phyloP scores from a whole-genome alignment of 441 rosid species.

The Euphorbia celastroides region DNA sequence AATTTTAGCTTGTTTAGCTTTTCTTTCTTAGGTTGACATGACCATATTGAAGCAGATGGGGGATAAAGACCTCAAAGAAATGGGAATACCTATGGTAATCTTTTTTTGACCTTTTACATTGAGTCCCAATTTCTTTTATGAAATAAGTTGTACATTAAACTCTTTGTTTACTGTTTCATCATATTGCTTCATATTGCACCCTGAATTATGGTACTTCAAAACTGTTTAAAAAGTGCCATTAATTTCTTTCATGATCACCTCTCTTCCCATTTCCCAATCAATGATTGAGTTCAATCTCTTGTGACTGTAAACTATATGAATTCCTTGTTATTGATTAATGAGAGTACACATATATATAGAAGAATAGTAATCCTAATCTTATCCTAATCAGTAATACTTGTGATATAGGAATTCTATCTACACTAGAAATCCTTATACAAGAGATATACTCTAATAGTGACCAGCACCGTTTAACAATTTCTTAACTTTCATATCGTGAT shows the following conservation, averaged over 20 bases:
- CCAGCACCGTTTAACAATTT: too few relatives aligned
- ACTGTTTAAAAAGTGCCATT: background rate
- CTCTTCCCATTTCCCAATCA: background rate
- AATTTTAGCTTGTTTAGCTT: background rate
- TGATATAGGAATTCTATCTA: too few relatives aligned
- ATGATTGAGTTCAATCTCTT: background rate
- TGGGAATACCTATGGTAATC: conserved; percentile 68
- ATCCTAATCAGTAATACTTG: too few relatives aligned
- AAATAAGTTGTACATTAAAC: background rate
- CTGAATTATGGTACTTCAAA: background rate
- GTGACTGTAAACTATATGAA: too few relatives aligned
- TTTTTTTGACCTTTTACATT: background rate
- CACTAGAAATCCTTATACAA: too few relatives aligned
- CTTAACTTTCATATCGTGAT: too few relatives aligned
- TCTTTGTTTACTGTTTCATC: background rate
- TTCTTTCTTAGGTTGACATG: conserved; percentile 49
- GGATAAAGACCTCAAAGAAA: conserved; percentile 48
- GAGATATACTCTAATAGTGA: too few relatives aligned
- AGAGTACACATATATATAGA: too few relatives aligned
- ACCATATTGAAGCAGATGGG: conserved; percentile 51
- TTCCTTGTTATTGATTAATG: too few relatives aligned
- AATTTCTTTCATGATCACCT: background rate
- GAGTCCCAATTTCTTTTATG: background rate
- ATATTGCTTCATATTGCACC: background rate
- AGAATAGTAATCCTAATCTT: too few relatives aligned